Conservation (phyloP, 1,284 basidiomycete species). For the Cryptococcus jaspeensis region DNA sequence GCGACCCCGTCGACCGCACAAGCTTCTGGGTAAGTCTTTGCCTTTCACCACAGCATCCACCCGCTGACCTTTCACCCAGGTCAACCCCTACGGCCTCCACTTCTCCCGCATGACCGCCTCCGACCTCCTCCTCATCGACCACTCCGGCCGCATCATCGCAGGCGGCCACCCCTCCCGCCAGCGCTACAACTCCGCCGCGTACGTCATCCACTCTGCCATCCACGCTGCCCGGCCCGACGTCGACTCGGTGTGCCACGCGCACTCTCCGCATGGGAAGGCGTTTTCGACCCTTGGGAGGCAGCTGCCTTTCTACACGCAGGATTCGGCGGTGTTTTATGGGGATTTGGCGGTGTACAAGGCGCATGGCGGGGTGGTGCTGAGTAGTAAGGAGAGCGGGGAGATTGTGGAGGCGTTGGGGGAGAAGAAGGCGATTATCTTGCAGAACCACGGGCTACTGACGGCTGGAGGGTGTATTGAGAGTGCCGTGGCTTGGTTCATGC, state of each 20-base stretch:
- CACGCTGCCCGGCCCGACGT: slow-evolving; percentile 64
- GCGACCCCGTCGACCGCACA: slow-evolving; percentile 56
- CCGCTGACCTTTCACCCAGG: slow-evolving; percentile 5
- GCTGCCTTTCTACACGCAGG: slow-evolving; percentile 54
- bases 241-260: slow-evolving; percentile 64
- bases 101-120: slow-evolving; percentile 57
- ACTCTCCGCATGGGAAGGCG: slow-evolving; percentile 63
- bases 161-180: slow-evolving; percentile 52
- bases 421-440: slow-evolving; percentile 51
- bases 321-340: slow-evolving; percentile 29
- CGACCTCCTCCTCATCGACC: slow-evolving; percentile 56
- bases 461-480: slow-evolving; percentile 45
- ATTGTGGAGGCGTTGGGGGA: slow-evolving; percentile 59
- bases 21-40: slow-evolving; percentile 59
- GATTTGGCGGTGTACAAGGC: slow-evolving; percentile 38
- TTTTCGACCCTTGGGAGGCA: slow-evolving; percentile 60
- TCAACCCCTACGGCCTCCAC: slow-evolving; percentile 28
- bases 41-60: not conserved
- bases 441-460: slow-evolving; percentile 64
- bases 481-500: slow-evolving; percentile 29
- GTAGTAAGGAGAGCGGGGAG: slow-evolving; percentile 59
- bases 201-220: slow-evolving; percentile 60
- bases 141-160: slow-evolving; percentile 54
- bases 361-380: slow-evolving; percentile 63
- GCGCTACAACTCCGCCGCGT: slow-evolving; percentile 56